A percentile compares a stretch with the other conserved stretches of the same genome.
Evolutionary conservation across 1,284 basidiomycete species (phyloP).

Genomic region (Fomes fomentarius): DNA sequence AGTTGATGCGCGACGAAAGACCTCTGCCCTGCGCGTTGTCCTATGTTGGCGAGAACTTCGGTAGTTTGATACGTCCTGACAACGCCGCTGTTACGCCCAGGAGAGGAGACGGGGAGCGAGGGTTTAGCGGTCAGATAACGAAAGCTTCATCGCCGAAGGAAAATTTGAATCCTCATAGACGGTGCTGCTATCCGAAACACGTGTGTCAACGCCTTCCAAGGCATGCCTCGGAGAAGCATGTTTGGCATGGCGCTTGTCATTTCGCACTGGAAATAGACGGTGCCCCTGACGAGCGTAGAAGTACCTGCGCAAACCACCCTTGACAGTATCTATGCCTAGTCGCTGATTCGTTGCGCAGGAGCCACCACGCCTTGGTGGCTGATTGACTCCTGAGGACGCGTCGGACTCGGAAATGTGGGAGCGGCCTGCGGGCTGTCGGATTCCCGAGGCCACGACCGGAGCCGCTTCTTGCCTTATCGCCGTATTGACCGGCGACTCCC

Average conservation of each 20-base stretch:
- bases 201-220: slow-evolving; percentile 18
- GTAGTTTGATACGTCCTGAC: slow-evolving; percentile 17
- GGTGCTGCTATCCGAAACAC: slow-evolving; percentile 23
- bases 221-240: slow-evolving; percentile 17
- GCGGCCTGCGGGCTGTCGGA: slow-evolving; percentile 1
- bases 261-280: slow-evolving; percentile 11
- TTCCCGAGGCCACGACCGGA: not conserved
- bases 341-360: not conserved
- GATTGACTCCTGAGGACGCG: not conserved
- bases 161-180: slow-evolving; percentile 10
- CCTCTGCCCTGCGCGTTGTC: slow-evolving; percentile 2
- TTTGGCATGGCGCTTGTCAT: slow-evolving; percentile 12
- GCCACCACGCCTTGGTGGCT: not conserved
- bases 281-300: slow-evolving; percentile 13
- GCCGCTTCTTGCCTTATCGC: slow-evolving; percentile 21
- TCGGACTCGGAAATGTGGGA: slow-evolving; percentile 1
- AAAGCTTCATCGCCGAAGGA: slow-evolving; percentile 8
- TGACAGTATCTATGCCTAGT: not conserved
- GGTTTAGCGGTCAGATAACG: slow-evolving; percentile 19
- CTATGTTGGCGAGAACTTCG: slow-evolving; percentile 18
- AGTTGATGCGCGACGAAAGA: slow-evolving; percentile 12
- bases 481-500: slow-evolving; percentile 13
- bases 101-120: not conserved
- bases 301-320: not conserved
- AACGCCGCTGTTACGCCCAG: not conserved